Conservation (phyloP, 257 asterid species). For the Ehretia macrophylla region DNA sequence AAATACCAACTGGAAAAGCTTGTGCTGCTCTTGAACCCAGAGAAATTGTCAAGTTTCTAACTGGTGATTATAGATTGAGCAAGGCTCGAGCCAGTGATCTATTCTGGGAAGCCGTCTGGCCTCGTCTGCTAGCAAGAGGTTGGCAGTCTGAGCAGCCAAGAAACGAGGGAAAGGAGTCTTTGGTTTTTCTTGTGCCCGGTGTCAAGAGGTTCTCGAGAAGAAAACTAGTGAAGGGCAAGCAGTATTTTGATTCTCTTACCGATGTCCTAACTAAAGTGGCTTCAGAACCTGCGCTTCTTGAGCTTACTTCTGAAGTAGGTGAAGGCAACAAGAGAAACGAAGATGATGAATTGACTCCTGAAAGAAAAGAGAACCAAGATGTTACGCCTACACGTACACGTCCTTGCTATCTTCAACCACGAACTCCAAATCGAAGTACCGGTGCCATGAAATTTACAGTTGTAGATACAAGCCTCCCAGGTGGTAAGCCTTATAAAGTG, state of each 20-base stretch:
- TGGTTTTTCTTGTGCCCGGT: conserved; percentile 71
- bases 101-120: conserved; percentile 97
- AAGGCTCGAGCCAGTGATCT: conserved; percentile 72
- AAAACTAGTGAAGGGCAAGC: conserved; percentile 51
- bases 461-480: conserved; percentile 56
- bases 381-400: conserved; percentile 35
- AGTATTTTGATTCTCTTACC: conserved; percentile 65
- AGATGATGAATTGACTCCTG: conserved; percentile 16
- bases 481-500: conserved; percentile 29
- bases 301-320: conserved; percentile 36
- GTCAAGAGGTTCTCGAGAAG: conserved; percentile 56
- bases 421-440: conserved; percentile 32
- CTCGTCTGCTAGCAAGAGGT: conserved; percentile 80
- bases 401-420: conserved; percentile 59
- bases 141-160: conserved; percentile 77
- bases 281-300: conserved; percentile 52
- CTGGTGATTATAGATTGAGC: conserved; percentile 75
- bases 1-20: conserved; percentile 71
- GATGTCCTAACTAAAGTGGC: conserved; percentile 67
- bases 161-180: conserved; percentile 31
- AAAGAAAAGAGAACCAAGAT: conserved; percentile 29
- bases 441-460: conserved; percentile 43
- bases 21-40: conserved; percentile 52
- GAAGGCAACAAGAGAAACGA: conserved; percentile 23
- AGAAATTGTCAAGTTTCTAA: conserved; percentile 56